Conservation (phyloP, 305 asterid species). For the Solanum aculeatissimum region DNA sequence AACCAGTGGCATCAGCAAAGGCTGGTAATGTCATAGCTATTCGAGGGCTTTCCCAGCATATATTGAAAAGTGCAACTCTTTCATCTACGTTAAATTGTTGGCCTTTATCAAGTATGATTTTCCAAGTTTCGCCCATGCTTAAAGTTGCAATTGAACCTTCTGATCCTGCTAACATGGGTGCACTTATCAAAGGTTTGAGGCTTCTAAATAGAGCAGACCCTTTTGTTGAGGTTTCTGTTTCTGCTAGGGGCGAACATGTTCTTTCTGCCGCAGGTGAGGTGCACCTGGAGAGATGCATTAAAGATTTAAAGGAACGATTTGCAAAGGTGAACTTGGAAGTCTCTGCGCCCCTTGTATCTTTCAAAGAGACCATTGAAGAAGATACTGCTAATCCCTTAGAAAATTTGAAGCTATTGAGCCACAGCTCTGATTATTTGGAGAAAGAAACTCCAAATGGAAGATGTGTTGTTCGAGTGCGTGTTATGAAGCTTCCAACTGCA, state of each 20-base stretch:
- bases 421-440: slow-evolving; percentile 57
- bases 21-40: slow-evolving; percentile 87
- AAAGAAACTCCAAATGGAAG: slow-evolving; percentile 81
- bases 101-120: slow-evolving; percentile 96
- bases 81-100: slow-evolving; percentile 71
- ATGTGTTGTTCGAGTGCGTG: slow-evolving; percentile 74
- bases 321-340: slow-evolving; percentile 77
- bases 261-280: slow-evolving; percentile 98
- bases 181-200: slow-evolving; percentile 65
- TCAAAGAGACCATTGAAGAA: slow-evolving; percentile 81
- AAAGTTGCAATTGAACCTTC: slow-evolving; percentile 96
- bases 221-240: slow-evolving; percentile 78
- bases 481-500: slow-evolving; percentile 70
- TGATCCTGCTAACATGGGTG: slow-evolving; percentile 86
- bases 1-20: slow-evolving; percentile 63
- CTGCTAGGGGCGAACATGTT: slow-evolving; percentile 89
- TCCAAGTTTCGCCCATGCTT: slow-evolving; percentile 89
- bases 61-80: slow-evolving; percentile 90
- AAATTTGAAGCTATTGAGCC: slow-evolving; percentile 41
- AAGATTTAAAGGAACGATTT: slow-evolving; percentile 85
- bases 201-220: slow-evolving; percentile 95
- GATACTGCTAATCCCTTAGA: slow-evolving; percentile 49
- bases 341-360: slow-evolving; percentile 89
- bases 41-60: slow-evolving; percentile 86
- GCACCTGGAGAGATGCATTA: slow-evolving; percentile 89